phyloP scores from a whole-genome alignment of 768 basidiomycete species.

The Amanita inopinata region DNA sequence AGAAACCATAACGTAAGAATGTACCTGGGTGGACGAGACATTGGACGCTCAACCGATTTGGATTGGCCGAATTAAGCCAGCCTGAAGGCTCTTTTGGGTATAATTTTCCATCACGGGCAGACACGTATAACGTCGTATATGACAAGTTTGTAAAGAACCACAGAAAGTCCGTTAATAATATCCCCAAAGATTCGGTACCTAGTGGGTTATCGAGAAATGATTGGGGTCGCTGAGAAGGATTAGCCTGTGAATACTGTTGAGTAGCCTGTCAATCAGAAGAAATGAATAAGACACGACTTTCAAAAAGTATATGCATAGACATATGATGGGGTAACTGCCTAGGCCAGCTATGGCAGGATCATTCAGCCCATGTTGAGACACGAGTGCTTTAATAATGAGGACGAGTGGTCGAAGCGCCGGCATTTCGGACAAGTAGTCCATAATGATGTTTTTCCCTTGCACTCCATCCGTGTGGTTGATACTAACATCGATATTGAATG shows the following conservation, averaged over 20 bases:
- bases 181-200: slow-evolving; percentile 44
- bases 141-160: slow-evolving; percentile 51
- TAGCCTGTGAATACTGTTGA: slow-evolving; percentile 29
- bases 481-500: slow-evolving; percentile 54
- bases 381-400: slow-evolving; percentile 52
- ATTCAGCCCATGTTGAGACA: slow-evolving; percentile 48
- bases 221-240: slow-evolving; percentile 44
- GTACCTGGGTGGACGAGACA: slow-evolving; percentile 33
- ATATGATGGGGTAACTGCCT: slow-evolving; percentile 57
- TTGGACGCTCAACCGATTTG: slow-evolving; percentile 26
- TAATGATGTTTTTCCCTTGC: slow-evolving; percentile 40
- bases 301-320: slow-evolving; percentile 57
- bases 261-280: background rate
- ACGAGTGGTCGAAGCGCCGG: slow-evolving; percentile 54
- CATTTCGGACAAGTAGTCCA: slow-evolving; percentile 38
- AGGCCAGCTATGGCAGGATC: slow-evolving; percentile 54
- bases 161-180: slow-evolving; percentile 54
- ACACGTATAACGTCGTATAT: slow-evolving; percentile 31
- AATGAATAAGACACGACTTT: slow-evolving; percentile 34
- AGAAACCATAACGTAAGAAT: slow-evolving; percentile 7
- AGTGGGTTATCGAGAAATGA: slow-evolving; percentile 35
- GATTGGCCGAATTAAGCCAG: slow-evolving; percentile 20
- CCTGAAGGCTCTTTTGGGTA: slow-evolving; percentile 24
- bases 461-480: slow-evolving; percentile 55
- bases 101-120: slow-evolving; percentile 23